Conservation (phyloP, 768 basidiomycete genomes). For the Macrolepiota fuliginosa region DNA sequence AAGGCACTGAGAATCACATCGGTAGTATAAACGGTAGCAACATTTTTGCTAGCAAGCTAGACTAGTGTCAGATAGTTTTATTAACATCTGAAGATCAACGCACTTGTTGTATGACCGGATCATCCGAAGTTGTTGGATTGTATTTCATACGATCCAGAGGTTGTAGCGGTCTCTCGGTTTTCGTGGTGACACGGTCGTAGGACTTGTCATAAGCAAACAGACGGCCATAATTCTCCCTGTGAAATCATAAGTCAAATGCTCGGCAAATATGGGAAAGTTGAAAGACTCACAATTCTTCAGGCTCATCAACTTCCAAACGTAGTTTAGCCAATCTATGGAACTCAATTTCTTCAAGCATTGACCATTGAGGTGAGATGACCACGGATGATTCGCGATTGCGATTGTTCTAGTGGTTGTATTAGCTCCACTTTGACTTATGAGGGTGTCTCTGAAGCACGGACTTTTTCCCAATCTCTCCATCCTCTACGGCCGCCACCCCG, state of each 20-base stretch:
- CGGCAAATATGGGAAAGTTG: constrained; percentile 1
- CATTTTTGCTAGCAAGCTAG: constrained; percentile 76
- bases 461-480: constrained; percentile 96
- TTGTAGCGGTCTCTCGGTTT: constrained; percentile 87
- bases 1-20: constrained; percentile 93
- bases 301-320: constrained; percentile 90
- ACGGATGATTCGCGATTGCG: constrained; percentile 92
- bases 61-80: constrained; percentile 1
- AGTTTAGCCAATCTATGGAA: constrained; percentile 91
- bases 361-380: constrained; percentile 88
- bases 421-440: neutral
- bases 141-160: constrained; percentile 94
- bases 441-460: constrained; percentile 27
- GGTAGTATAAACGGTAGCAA: constrained; percentile 89
- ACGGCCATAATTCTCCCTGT: constrained; percentile 83
- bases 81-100: constrained; percentile 13
- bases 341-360: constrained; percentile 96
- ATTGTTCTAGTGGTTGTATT: constrained; percentile 50
- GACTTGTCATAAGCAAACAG: constrained; percentile 91
- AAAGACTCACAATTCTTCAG: constrained; percentile 76
- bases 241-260: neutral
- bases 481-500: constrained; percentile 57
- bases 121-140: constrained; percentile 97
- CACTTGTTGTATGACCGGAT: constrained; percentile 93
- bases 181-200: constrained; percentile 94